Conservation (phyloP, 163 green algal genomes). For the Chlamydomonas reinhardtii region DNA sequence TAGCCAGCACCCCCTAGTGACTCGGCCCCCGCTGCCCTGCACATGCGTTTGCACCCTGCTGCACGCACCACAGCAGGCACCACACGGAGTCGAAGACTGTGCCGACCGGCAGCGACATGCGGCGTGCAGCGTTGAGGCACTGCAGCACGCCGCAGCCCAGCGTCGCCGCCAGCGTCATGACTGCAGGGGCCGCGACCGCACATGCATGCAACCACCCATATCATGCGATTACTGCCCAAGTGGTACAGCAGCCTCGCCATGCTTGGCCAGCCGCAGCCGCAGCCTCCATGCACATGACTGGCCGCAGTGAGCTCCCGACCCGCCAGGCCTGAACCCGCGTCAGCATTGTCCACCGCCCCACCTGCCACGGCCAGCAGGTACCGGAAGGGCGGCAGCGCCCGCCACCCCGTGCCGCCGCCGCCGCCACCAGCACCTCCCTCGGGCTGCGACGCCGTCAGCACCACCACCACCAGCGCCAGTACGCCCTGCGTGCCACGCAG, state of each 20-base stretch:
- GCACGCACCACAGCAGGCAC: slow-evolving; percentile 14
- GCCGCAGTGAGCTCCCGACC: too few relatives aligned
- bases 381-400: slow-evolving; percentile 4
- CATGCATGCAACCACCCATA: too few relatives aligned
- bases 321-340: too few relatives aligned
- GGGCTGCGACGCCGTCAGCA: background rate
- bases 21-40: too few relatives aligned
- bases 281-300: too few relatives aligned
- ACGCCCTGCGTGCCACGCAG: slow-evolving; percentile 13
- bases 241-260: too few relatives aligned
- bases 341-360: background rate
- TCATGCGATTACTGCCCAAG: too few relatives aligned
- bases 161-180: slow-evolving; percentile 6
- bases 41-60: too few relatives aligned
- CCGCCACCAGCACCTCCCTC: too few relatives aligned
- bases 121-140: background rate
- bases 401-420: background rate
- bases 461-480: slow-evolving; percentile 9
- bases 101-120: slow-evolving; percentile 18
- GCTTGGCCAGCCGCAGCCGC: too few relatives aligned
- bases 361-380: slow-evolving; percentile 34
- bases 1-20: too few relatives aligned
- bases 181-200: background rate
- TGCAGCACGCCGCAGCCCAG: slow-evolving; percentile 6
- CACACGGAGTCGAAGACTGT: slow-evolving; percentile 20